Evolutionary conservation across 129 eudicot genomes (phyloP).

Genomic region (Flaveria robusta): DNA sequence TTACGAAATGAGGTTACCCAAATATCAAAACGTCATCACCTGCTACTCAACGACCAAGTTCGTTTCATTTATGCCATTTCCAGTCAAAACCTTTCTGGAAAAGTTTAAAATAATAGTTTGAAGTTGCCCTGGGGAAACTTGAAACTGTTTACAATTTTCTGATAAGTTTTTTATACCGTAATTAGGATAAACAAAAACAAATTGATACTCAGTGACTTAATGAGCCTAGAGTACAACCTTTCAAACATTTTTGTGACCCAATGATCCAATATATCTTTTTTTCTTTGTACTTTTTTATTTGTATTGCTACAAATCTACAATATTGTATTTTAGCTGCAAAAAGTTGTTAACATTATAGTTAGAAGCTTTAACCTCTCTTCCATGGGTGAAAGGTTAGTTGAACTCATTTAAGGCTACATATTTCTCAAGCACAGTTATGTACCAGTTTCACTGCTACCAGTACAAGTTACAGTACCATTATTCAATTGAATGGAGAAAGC

Average conservation of each 20-base stretch:
- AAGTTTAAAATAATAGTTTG: not conserved
- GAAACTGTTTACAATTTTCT: not conserved
- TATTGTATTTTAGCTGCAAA: conserved; percentile 3
- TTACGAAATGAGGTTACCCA: not conserved
- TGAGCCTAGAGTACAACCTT: not conserved
- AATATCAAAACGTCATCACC: too few species aligned
- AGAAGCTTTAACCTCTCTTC: not conserved
- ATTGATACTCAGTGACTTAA: not conserved
- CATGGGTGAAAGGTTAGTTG: not conserved
- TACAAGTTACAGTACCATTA: not conserved
- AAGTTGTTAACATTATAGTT: not conserved
- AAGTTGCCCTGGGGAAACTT: not conserved
- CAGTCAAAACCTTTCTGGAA: too few species aligned
- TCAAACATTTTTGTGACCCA: not conserved
- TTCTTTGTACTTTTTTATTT: not conserved
- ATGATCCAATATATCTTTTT: not conserved
- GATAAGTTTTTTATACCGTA: not conserved
- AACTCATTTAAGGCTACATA: not conserved
- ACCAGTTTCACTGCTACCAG: not conserved
- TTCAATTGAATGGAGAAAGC: too few species aligned
- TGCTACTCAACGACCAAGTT: not conserved
- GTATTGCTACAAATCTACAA: not conserved
- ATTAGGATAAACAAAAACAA: not conserved
- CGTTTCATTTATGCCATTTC: not conserved
- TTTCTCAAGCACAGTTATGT: not conserved